phyloP scores from a whole-genome alignment of 2,329 filamentous ascomycete species.

The Hymenoscyphus fructigenus region DNA sequence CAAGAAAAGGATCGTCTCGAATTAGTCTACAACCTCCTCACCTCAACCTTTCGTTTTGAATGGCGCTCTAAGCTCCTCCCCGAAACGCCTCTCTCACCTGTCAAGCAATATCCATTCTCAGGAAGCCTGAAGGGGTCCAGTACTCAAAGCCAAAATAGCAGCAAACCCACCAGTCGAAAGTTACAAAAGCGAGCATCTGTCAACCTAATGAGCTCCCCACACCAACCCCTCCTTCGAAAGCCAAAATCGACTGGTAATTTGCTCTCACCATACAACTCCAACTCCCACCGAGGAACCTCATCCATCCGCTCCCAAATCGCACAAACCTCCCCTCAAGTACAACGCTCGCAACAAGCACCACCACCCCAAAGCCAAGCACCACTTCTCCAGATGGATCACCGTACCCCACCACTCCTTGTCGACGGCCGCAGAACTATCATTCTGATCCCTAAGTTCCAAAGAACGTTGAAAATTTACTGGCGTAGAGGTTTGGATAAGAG shows the following conservation, averaged over 20 bases:
- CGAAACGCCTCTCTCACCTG: neutral
- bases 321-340: neutral
- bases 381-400: constrained; percentile 14
- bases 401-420: constrained; percentile 21
- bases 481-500: constrained; percentile 5
- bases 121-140: neutral
- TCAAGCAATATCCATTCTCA: neutral
- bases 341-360: neutral
- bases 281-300: neutral
- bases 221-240: neutral
- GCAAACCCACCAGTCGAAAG: neutral
- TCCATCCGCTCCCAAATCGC: neutral
- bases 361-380: neutral
- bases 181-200: neutral
- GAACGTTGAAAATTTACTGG: constrained; percentile 16
- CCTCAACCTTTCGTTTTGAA: constrained; percentile 14
- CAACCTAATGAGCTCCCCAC: neutral
- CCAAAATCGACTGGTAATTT: neutral
- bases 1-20: neutral
- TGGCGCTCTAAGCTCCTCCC: constrained; percentile 17
- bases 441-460: constrained; percentile 14
- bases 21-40: constrained; percentile 23
- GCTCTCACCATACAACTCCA: neutral
- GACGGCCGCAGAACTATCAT: constrained; percentile 21
- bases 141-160: neutral